Conservation (phyloP, 768 basidiomycete genomes). For the Leucocoprinus leucothites region DNA sequence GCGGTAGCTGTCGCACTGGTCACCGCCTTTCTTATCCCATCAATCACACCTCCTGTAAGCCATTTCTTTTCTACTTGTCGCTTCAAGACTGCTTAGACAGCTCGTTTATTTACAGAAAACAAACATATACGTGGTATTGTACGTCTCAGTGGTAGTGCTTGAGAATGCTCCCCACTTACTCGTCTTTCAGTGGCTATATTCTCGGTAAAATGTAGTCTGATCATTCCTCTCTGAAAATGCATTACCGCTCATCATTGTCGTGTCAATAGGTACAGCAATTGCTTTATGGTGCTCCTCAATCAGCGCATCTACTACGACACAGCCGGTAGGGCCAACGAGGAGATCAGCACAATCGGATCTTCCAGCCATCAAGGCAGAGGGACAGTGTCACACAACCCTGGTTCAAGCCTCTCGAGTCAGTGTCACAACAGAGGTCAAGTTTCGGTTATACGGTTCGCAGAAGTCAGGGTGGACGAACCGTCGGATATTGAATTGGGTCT, state of each 20-base stretch:
- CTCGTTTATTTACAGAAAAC: no score
- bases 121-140: no score
- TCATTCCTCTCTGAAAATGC: neutral
- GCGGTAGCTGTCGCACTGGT: conserved; percentile 2
- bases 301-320: conserved; percentile 1
- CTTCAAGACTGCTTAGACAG: no score
- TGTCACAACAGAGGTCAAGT: neutral
- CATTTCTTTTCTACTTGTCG: neutral
- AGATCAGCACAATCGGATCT: neutral
- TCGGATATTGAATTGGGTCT: no score
- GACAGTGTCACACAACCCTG: no score
- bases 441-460: neutral
- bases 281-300: conserved; percentile 10
- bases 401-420: neutral
- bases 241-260: neutral
- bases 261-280: conserved; percentile 5
- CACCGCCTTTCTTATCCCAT: neutral
- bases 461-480: neutral
- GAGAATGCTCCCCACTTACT: neutral
- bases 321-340: no score
- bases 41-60: neutral
- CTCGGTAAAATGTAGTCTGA: conserved; percentile 1
- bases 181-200: neutral
- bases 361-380: neutral
- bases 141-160: neutral